Base-by-base conservation (phyloP, 1,139 yeast genomes). In the Starmera stellimalicola region DNA sequence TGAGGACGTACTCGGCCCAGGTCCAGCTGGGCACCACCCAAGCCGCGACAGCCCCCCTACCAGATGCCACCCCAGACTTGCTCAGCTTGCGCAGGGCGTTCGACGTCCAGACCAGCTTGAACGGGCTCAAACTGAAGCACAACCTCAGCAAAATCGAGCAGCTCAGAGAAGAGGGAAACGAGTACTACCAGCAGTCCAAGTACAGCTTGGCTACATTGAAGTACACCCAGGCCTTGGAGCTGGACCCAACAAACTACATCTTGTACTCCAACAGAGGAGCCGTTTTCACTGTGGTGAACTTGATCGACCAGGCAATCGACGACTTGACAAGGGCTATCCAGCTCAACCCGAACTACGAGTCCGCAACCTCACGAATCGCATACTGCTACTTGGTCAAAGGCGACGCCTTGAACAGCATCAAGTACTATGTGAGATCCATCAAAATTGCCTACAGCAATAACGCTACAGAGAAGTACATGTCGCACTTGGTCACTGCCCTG, bases 241-340 rank as follows among this genome's bases (percentile, higher is more conserved):
- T 46, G 5, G 57, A 54, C 25, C 62, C 63, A n/a, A 30, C 39
- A 3, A 50, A 54, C 19, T 50, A 49, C 32, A 47, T 56, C 4
- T 27, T 61, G 5, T 52, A 52, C 25, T 56, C 60, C 15, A 60
- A 59, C 40, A 46, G 67, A 32, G 63, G 63, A 4, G 64, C 65
- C 3, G 55, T 59, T 7, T 54, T 52, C 31, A 54, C 59, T 12
- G 49, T 51, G 23, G 37, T 58, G 32, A 58, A 55, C 24, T 42
- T 54, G 11, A 46, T 48, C 35, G 53, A 54, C 4, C 55, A 52
- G 27, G 63, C 66, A 1, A 52, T 54, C 22, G 40, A 37, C 5
- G 67, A 62, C 39, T 38, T 60, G 20, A 22, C 38, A 16, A 50
- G 42, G 23, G 54, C 65, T 7, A 37, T 53, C 7, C 44, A 44